These are phyloP conservation scores for Oxytropis ochrocephala DNA, from an alignment of 306 rosid species.

Conservation along the genomic window DNA sequence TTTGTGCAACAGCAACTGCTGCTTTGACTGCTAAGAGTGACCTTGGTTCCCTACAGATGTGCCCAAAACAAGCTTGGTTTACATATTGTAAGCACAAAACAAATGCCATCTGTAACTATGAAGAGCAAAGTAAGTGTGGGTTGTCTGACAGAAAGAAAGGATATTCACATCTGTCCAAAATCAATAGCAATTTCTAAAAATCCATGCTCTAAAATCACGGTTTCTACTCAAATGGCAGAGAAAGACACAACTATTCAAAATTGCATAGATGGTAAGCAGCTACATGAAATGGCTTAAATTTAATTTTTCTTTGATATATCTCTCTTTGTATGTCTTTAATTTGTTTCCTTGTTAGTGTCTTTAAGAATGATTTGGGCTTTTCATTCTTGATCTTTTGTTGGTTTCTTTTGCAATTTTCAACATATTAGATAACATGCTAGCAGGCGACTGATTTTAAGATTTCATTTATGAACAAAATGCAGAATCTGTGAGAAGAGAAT, in stretches of 20 bases:
- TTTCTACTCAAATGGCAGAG: constrained; percentile 45
- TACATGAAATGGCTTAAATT: neutral
- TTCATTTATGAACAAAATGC: neutral
- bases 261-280: constrained; percentile 57
- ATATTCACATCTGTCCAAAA: constrained; percentile 67
- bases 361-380: neutral
- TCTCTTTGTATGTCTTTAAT: neutral
- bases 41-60: constrained; percentile 47
- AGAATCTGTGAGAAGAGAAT: too few species aligned
- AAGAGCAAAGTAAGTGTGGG: constrained; percentile 69
- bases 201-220: constrained; percentile 42
- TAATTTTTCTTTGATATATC: neutral
- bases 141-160: constrained; percentile 70
- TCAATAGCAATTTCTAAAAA: constrained; percentile 73
- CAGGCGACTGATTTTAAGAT: neutral
- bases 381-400: neutral
- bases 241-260: constrained; percentile 39
- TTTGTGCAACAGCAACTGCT: constrained; percentile 32
- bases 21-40: constrained; percentile 34
- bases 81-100: constrained; percentile 47
- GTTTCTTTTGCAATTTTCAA: neutral
- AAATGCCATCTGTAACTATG: constrained; percentile 98
- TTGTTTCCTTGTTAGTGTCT: neutral
- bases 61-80: constrained; percentile 37
- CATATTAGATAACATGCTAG: neutral